phyloP scores from a whole-genome alignment of 2,329 filamentous ascomycete species.

The Ophiognomonia clavigignenti-juglandacearum region DNA sequence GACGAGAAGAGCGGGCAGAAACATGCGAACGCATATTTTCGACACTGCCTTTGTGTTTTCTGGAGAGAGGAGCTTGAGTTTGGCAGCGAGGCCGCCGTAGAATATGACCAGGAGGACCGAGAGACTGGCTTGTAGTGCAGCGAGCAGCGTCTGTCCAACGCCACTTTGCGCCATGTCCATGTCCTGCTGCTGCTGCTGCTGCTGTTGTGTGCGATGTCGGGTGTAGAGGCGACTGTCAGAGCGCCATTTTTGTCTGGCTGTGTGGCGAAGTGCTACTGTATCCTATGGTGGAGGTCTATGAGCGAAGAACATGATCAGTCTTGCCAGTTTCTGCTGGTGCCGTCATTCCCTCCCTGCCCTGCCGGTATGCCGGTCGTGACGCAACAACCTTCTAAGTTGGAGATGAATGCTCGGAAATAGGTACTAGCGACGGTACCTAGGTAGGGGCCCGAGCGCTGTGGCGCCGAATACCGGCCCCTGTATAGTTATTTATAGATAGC shows the following conservation, averaged over 20 bases:
- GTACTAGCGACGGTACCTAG: too few species aligned
- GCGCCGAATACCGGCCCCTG: too few species aligned
- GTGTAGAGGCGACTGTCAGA: not conserved
- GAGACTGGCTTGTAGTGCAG: slow-evolving; percentile 40
- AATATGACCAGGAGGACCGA: slow-evolving; percentile 42
- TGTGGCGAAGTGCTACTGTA: not conserved
- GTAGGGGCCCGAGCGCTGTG: too few species aligned
- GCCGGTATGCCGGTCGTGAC: too few species aligned
- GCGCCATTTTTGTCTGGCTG: not conserved
- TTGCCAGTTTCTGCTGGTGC: too few species aligned
- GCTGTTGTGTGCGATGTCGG: not conserved
- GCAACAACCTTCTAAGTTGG: too few species aligned
- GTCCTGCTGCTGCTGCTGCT: not conserved
- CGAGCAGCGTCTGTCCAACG: slow-evolving; percentile 34
- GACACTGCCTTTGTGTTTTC: slow-evolving; percentile 36
- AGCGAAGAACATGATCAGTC: too few species aligned
- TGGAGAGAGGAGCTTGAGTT: slow-evolving; percentile 31
- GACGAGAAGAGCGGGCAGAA: slow-evolving; percentile 40
- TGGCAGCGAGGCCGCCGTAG: slow-evolving; percentile 37
- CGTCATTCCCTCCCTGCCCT: not conserved
- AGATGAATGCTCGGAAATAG: too few species aligned
- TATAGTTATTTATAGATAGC: too few species aligned
- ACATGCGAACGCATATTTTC: slow-evolving; percentile 41
- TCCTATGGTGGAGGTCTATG: not conserved
- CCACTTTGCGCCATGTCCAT: slow-evolving; percentile 19